These are phyloP conservation scores for Fusarium nelsonii DNA, from an alignment of 2,329 filamentous ascomycete genomes.

Conservation along the genomic window DNA sequence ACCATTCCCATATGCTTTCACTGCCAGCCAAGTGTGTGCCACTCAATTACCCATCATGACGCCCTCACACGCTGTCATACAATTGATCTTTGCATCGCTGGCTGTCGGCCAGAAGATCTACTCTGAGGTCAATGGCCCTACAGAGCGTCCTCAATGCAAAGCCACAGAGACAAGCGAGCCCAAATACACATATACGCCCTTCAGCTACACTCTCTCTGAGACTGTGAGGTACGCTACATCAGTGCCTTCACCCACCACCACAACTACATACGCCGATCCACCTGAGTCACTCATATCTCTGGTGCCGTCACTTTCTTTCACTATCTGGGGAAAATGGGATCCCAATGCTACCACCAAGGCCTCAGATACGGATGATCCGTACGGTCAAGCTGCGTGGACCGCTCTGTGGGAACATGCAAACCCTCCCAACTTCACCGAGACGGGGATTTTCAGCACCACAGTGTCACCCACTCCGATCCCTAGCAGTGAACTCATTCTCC, in stretches of 20 bases:
- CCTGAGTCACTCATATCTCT: slow-evolving; percentile 46
- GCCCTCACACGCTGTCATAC: slow-evolving; percentile 21
- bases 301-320: slow-evolving; percentile 48
- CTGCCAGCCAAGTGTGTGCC: not conserved
- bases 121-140: slow-evolving; percentile 45
- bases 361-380: slow-evolving; percentile 48
- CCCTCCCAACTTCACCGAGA: slow-evolving; percentile 53
- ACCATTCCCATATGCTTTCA: not conserved
- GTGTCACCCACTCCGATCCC: slow-evolving; percentile 67
- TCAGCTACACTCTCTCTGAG: slow-evolving; percentile 51
- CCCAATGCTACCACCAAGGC: slow-evolving; percentile 48
- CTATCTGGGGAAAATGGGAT: slow-evolving; percentile 54
- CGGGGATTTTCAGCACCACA: slow-evolving; percentile 57
- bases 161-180: slow-evolving; percentile 38
- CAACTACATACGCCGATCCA: slow-evolving; percentile 49
- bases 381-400: slow-evolving; percentile 51
- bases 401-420: slow-evolving; percentile 52
- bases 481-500: slow-evolving; percentile 66
- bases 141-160: slow-evolving; percentile 48
- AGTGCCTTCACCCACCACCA: slow-evolving; percentile 48
- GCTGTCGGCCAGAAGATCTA: slow-evolving; percentile 48
- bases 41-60: slow-evolving; percentile 27
- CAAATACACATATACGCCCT: slow-evolving; percentile 47
- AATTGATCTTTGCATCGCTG: slow-evolving; percentile 39
- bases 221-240: slow-evolving; percentile 52